These are phyloP conservation scores for Sclerotinia spermophila DNA, from an alignment of 2,329 filamentous ascomycete genomes.

Conservation along the genomic window DNA sequence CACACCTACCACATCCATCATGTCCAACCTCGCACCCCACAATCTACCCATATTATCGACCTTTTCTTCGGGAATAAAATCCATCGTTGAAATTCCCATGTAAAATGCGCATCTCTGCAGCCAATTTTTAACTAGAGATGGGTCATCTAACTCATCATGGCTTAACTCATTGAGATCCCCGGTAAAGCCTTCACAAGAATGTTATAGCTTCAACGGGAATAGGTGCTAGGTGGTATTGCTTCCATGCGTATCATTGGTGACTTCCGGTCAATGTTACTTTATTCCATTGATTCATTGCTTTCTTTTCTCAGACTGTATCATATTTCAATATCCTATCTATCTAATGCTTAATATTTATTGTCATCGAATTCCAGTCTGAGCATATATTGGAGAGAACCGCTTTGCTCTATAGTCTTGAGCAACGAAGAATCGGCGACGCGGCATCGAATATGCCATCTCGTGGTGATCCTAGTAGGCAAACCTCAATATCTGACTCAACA, in stretches of 20 bases:
- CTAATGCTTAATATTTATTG: background rate
- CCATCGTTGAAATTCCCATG: background rate
- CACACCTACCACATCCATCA: background rate
- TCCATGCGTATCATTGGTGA: background rate
- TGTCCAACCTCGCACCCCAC: background rate
- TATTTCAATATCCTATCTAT: background rate
- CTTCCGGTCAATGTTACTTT: background rate
- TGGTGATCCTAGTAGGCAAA: slow-evolving; percentile 23
- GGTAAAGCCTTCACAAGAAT: background rate
- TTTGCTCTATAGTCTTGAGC: background rate
- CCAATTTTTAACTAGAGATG: background rate
- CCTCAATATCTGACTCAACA: slow-evolving; percentile 16
- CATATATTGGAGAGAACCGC: background rate
- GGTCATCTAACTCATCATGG: slow-evolving; percentile 15
- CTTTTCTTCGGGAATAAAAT: slow-evolving; percentile 16
- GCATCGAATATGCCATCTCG: slow-evolving; percentile 23
- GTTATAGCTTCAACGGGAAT: background rate
- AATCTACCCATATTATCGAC: background rate
- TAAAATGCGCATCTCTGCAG: slow-evolving; percentile 9
- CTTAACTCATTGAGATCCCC: slow-evolving; percentile 5
- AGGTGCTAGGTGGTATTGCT: background rate
- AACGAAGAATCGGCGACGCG: slow-evolving; percentile 23
- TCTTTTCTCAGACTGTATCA: background rate
- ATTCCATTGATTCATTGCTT: background rate
- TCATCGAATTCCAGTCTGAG: background rate